These are phyloP conservation scores for Pleurotus salmoneostramineus DNA, from an alignment of 768 basidiomycete genomes.

Conservation along the genomic window DNA sequence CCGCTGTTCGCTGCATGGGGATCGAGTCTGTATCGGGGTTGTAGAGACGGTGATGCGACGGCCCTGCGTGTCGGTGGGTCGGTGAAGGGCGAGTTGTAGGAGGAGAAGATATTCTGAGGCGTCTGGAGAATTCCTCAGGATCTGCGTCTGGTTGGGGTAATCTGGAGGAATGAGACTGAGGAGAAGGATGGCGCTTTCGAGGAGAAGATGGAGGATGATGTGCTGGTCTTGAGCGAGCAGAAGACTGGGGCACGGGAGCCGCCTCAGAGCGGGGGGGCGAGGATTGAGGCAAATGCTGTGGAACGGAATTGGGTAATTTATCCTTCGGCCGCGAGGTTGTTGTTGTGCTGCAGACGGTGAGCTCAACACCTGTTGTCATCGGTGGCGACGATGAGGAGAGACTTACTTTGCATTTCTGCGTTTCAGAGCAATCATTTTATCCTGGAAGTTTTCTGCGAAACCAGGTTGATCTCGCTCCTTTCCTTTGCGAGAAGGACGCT, in stretches of 20 bases:
- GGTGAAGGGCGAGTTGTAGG: conserved; percentile 21
- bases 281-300: conserved; percentile 20
- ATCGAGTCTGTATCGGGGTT: conserved; percentile 72
- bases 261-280: conserved; percentile 24
- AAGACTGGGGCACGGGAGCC: conserved; percentile 23
- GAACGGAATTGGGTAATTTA: conserved; percentile 35
- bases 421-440: conserved; percentile 64
- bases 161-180: conserved; percentile 30
- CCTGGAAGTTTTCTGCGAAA: conserved; percentile 34
- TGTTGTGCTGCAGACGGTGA: conserved; percentile 26
- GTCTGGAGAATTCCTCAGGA: conserved; percentile 69
- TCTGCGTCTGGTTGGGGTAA: conserved; percentile 45
- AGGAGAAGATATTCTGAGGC: conserved; percentile 58
- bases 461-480: conserved; percentile 36
- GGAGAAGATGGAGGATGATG: conserved; percentile 25
- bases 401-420: conserved; percentile 60
- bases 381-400: not conserved
- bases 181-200: conserved; percentile 24
- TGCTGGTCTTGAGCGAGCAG: conserved; percentile 17
- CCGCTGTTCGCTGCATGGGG: conserved; percentile 54
- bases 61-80: conserved; percentile 26
- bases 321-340: conserved; percentile 36
- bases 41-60: conserved; percentile 50
- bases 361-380: conserved; percentile 6
- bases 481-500: conserved; percentile 27